Base-by-base conservation (phyloP, 768 basidiomycete genomes). In the Pleurotus eryngii region DNA sequence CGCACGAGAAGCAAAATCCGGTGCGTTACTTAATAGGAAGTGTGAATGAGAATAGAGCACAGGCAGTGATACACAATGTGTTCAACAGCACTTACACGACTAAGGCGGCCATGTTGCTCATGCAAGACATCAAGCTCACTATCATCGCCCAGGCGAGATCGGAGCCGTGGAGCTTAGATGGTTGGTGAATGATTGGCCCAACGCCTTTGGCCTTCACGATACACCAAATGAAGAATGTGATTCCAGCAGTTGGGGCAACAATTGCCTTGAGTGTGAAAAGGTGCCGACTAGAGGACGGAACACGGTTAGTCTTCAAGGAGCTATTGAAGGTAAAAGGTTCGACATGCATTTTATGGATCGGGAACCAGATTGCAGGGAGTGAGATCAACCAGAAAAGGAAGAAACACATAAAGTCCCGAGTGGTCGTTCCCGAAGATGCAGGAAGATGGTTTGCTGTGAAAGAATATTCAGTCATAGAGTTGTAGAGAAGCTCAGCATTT, bases 331-430 rank as follows among this genome's bases (percentile, higher is more conserved):
- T 57, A 27, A 42, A 30, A 20, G 35, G 35, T n/a, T 20, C 46
- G 55, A 72, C 82, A 57, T 68, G 87, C 86, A 90, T 87, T 65
- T 87, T 80, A 74, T 93, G 89, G 48, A 92, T 84, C 9, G 89
- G 90, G 62, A 90, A 86, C 87, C 87, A 91, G 62, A 92, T 86
- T 15, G 86, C 84, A 7, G 89, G 89, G 27, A 92, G 79, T 30
- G 85, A 88, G 39, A 90, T 78, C 24, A 92, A 72, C 86, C 89
- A 93, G 77, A 92, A 95, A 57, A 94, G 76, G 78, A 94, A 87
- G 81, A 94, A 94, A 62, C 83, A 84, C 74, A 90, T 73, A 62
- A 87, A 89, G 71, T 89, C 84, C 54, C 81, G 79, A n/a, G 87
- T 86, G 56, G 77, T 87, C 30, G 83, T 92, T 45, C 90, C 89